Conservation (phyloP, 495 filamentous ascomycete genomes). For the Aspergillus biplanus region DNA sequence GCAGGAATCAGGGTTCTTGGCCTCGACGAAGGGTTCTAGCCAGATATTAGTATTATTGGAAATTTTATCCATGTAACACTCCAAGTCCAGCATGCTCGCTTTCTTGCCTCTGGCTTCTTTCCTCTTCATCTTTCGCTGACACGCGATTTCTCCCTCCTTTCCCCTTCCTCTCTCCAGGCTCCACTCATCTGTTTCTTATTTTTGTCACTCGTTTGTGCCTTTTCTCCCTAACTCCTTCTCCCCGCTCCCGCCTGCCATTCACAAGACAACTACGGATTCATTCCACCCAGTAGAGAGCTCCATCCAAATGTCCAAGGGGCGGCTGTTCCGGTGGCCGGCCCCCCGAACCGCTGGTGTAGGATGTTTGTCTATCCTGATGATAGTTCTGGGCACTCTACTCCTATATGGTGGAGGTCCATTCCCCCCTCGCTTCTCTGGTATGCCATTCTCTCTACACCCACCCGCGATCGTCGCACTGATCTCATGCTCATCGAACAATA, state of each 20-base stretch:
- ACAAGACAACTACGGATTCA: neutral
- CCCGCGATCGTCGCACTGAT: neutral
- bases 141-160: no score
- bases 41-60: no score
- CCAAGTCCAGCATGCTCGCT: no score
- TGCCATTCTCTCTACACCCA: neutral
- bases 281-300: slow-evolving; percentile 15
- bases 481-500: neutral
- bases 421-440: slow-evolving; percentile 3
- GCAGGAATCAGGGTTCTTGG: no score
- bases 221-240: neutral
- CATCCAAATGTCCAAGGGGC: slow-evolving; percentile 26
- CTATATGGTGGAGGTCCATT: slow-evolving; percentile 16
- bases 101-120: no score
- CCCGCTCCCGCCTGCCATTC: neutral
- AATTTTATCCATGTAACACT: no score
- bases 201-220: no score
- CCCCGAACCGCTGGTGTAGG: slow-evolving; percentile 22
- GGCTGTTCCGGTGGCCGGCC: slow-evolving; percentile 30
- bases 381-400: slow-evolving; percentile 17
- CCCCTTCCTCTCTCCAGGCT: no score
- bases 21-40: no score
- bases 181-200: no score
- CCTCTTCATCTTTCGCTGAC: no score
- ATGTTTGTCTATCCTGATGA: slow-evolving; percentile 25